phyloP scores from a whole-genome alignment of 2,329 filamentous ascomycete species.

The Conoideocrella luteorostrata region DNA sequence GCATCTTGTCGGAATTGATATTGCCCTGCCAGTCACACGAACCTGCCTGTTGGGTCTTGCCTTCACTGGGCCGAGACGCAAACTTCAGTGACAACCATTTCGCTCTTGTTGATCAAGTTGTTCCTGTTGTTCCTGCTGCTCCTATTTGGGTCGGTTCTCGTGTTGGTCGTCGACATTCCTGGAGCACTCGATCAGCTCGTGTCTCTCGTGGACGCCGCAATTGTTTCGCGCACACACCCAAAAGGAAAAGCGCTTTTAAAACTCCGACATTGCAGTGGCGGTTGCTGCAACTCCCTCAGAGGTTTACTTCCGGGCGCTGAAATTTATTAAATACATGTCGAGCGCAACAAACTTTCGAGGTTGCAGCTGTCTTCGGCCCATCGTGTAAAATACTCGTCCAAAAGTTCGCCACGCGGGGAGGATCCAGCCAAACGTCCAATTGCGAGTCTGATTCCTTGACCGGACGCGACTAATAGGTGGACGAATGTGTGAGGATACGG shows the following conservation, averaged over 20 bases:
- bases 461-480: neutral
- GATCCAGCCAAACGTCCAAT: neutral
- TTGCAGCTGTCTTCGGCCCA: neutral
- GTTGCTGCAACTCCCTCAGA: neutral
- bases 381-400: neutral
- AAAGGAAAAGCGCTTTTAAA: too few species aligned
- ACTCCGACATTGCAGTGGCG: neutral
- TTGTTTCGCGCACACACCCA: too few species aligned
- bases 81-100: too few species aligned
- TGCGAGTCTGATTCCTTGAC: neutral
- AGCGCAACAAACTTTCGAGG: neutral
- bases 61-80: neutral
- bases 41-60: neutral
- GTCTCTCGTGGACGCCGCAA: too few species aligned
- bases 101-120: too few species aligned
- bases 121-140: too few species aligned
- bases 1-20: neutral
- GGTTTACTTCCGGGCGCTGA: neutral
- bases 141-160: too few species aligned
- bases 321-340: too few species aligned
- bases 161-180: too few species aligned
- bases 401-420: neutral
- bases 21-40: conserved; percentile 5
- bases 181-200: too few species aligned
- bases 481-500: too few species aligned